Base-by-base conservation (phyloP, 1,284 basidiomycete species). In the Leccinum subrobustum region DNA sequence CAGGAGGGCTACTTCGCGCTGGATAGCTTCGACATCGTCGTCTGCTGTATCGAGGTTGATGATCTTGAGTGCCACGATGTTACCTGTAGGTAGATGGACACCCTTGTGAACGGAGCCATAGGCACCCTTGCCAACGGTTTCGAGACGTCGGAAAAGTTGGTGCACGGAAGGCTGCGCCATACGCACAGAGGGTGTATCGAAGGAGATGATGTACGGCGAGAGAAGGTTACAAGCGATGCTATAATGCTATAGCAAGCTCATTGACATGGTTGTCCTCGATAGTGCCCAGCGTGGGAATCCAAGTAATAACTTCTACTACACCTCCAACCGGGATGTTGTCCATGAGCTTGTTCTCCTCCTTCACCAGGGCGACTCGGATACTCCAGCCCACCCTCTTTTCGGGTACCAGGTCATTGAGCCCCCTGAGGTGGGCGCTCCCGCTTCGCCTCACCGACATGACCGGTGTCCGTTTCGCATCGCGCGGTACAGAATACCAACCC, bases 41-140 rank as follows among this genome's bases (percentile, higher is more conserved):
- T 96, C 95, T 57, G 93, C 88, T 16, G 93, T 97, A 77, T 99
- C 97, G 64, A 99, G 88, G 74, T 99, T 95, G 79, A 99, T 98
- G 73, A 99, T 96, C 79, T 99, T 98, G 77, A 98, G 88, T 14
- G 95, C 96, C 16, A 98, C 93, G 55, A 95, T 83, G 58, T 93
- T 91, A 16, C 93, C 91, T 0, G 92, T 89, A 1, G 88, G 83
- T 51, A 92, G 81, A 67, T 97, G 92, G 60, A 88, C 79, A n/a
- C 93, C 95, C 72, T 92, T 93, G 79, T 96, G 93, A n/a, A 98
- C 95, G 7, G 93, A 93, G 55, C 95, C 95, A 77, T 96, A 97
- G 6, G 94, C 93, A 63, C 95, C 95, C 76, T 94, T 95, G n/a
- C 95, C 95, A 44, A 93, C 82, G 39, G 89, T 87, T 70, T 93